phyloP scores from a whole-genome alignment of 305 asterid species.

The Nicotiana rustica region DNA sequence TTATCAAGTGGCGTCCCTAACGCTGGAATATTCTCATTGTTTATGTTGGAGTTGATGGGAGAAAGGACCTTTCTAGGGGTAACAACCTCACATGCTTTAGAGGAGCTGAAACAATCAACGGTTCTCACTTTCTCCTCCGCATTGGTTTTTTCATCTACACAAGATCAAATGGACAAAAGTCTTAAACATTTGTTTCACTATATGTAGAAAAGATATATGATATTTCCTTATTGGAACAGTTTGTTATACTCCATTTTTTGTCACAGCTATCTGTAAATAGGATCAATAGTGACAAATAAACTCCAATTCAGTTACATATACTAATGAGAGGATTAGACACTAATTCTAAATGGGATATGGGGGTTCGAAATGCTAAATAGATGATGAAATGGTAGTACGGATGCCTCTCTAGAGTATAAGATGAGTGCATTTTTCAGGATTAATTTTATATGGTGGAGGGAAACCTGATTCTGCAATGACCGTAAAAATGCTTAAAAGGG shows the following conservation, averaged over 20 bases:
- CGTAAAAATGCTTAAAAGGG: background rate
- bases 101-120: slow-evolving; percentile 23
- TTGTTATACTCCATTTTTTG: background rate
- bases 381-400: background rate
- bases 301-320: background rate
- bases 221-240: background rate
- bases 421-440: background rate
- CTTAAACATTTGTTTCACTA: slow-evolving; percentile 13
- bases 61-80: slow-evolving; percentile 64
- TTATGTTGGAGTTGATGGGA: slow-evolving; percentile 64
- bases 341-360: background rate
- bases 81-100: slow-evolving; percentile 41
- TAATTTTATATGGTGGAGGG: background rate
- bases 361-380: background rate
- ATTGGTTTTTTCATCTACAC: slow-evolving; percentile 48
- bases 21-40: slow-evolving; percentile 36
- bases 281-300: background rate
- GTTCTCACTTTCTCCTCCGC: slow-evolving; percentile 38
- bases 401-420: background rate
- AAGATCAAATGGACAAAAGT: background rate
- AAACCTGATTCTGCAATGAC: background rate
- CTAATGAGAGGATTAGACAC: background rate
- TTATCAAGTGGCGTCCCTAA: slow-evolving; percentile 71
- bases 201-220: background rate
- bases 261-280: background rate